A percentile compares a stretch with the other conserved stretches of the same genome.
phyloP scores from a whole-genome alignment of 768 basidiomycete species.

The Tephrocybe rancida region DNA sequence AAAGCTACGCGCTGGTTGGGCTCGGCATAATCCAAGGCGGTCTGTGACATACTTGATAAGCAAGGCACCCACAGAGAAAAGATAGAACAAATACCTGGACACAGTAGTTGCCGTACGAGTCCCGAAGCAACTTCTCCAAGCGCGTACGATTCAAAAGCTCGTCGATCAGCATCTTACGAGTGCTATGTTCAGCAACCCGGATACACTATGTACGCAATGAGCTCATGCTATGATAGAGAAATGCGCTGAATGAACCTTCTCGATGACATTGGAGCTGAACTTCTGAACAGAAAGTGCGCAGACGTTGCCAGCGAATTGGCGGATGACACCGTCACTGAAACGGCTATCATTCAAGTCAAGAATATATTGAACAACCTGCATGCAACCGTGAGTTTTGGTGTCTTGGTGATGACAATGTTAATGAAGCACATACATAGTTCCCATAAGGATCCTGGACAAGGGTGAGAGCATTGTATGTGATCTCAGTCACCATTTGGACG shows the following conservation, averaged over 20 bases:
- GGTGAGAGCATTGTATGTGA: conserved; percentile 96
- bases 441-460: conserved; percentile 97
- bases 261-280: conserved; percentile 99
- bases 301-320: conserved; percentile 97
- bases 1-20: conserved; percentile 89
- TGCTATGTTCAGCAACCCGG: conserved; percentile 94
- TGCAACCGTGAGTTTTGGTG: conserved; percentile 6
- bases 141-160: conserved; percentile 94
- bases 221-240: not conserved
- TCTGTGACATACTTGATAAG: conserved; percentile 48
- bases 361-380: conserved; percentile 96
- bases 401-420: not conserved
- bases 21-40: conserved; percentile 96
- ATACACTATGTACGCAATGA: conserved; percentile 52
- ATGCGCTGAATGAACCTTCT: conserved; percentile 61
- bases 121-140: conserved; percentile 92
- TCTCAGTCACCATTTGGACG: conserved; percentile 96
- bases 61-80: not conserved
- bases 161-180: conserved; percentile 92
- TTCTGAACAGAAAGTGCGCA: conserved; percentile 98
- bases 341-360: conserved; percentile 97
- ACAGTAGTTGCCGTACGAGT: conserved; percentile 96
- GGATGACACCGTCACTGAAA: conserved; percentile 96
- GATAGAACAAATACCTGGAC: conserved; percentile 60
- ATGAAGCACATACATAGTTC: conserved; percentile 68